phyloP scores from a whole-genome alignment of 2,329 filamentous ascomycete genomes.

The Phyllachora maydis region DNA sequence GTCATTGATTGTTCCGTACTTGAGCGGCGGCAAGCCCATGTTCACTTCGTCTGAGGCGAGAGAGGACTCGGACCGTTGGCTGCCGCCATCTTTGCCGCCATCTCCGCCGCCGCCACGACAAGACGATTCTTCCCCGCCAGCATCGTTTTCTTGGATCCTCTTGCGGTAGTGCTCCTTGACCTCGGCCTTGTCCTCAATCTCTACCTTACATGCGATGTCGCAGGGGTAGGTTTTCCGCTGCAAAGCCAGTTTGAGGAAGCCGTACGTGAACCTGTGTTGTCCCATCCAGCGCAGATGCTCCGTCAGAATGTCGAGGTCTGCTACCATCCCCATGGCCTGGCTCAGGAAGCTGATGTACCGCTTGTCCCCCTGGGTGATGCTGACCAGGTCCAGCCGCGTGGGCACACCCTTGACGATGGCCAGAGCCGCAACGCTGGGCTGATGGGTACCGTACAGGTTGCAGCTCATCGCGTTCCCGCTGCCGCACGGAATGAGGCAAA shows the following conservation, averaged over 20 bases:
- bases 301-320: conserved; percentile 75
- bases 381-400: conserved; percentile 71
- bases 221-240: conserved; percentile 68
- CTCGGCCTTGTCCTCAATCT: conserved; percentile 50
- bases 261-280: conserved; percentile 62
- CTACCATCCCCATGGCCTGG: conserved; percentile 74
- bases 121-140: conserved; percentile 1
- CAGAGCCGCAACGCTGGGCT: conserved; percentile 55
- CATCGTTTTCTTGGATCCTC: not conserved
- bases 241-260: conserved; percentile 59
- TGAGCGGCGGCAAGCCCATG: conserved; percentile 46
- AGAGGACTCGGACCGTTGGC: conserved; percentile 1
- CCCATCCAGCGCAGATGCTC: conserved; percentile 93
- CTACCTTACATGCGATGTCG: conserved; percentile 70
- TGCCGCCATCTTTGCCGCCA: conserved; percentile 1
- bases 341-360: conserved; percentile 76
- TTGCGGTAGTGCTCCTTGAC: conserved; percentile 50
- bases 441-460: conserved; percentile 69
- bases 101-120: not conserved
- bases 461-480: conserved; percentile 87
- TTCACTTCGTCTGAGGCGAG: conserved; percentile 11
- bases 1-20: conserved; percentile 64
- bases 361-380: conserved; percentile 60
- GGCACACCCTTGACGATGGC: conserved; percentile 71
- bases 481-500: conserved; percentile 78